Evolutionary conservation across 441 rosid species (phyloP), one percentile per base, ranked within the genome.

Genomic region (Bruguiera hainesii): DNA sequence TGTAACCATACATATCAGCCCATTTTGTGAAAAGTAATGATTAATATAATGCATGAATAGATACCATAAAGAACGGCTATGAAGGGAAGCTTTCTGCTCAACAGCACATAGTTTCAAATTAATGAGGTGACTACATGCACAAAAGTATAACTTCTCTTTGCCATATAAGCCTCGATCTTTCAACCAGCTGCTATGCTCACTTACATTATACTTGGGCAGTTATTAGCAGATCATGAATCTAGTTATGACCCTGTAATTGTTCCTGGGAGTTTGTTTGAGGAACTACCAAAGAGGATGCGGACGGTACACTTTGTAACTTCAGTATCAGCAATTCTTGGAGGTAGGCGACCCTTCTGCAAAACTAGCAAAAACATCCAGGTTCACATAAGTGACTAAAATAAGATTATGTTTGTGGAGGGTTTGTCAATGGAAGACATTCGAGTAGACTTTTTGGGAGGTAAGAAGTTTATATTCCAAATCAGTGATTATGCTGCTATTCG

Each of bases 11-110:
- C 37, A 33, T 33, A 33, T 33, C 8, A 26, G 26, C 26, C 7
- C 1, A 71, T 30, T 39, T 51, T 63, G 71, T 64, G 30, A 23
- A 75, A 71, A 53, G n/a, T 64, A 5, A 33, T 33, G 37, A 33
- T 1, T 60, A 49, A 61, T 65, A 73, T 63, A 4, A 26, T 33
- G 65, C 53, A 30, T 73, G 68, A 61, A 71, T 89, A 94, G 99
- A 86, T 94, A 81, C 99, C 99, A 61, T 88, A 96, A 74, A 75
- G 99, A 84, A 91, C 97, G 74, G 99, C 98, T 49, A 94, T 81
- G 97, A 82, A 89, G 82, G 99, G 99, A 85, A 88, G 94, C 66
- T 94, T 94, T 73, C 99, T 98, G 7, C 84, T 94, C 26, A 94
- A 94, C 66, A 97, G 99, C 61, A 94, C 99, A 5, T 94, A 94